These are phyloP conservation scores for Cicer pinnatifidum DNA, from an alignment of 306 rosid genomes.

Conservation along the genomic window DNA sequence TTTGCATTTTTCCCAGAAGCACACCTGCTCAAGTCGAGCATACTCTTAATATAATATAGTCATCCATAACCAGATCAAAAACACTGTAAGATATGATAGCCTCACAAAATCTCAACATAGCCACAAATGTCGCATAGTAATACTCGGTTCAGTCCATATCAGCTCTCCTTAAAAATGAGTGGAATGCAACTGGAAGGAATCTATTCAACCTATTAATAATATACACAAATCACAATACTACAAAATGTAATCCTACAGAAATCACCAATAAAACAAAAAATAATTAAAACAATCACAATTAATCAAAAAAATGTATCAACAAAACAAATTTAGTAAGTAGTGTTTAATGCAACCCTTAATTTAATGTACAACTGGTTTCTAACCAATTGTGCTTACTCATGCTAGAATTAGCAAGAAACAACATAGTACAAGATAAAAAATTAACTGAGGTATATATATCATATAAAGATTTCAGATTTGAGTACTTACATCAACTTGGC, in stretches of 20 bases:
- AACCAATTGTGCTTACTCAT: background rate
- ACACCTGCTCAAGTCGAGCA: constrained; percentile 2
- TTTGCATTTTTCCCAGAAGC: background rate
- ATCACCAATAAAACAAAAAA: background rate
- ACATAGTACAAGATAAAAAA: constrained; percentile 18
- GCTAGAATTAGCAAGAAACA: constrained; percentile 17
- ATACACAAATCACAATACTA: background rate
- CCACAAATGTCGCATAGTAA: constrained; percentile 24
- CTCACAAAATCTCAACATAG: constrained; percentile 24
- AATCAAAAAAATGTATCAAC: background rate
- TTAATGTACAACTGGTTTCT: background rate
- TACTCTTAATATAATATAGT: background rate
- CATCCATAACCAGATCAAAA: constrained; percentile 27
- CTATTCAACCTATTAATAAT: background rate
- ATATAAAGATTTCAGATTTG: background rate
- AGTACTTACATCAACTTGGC: constrained; percentile 82
- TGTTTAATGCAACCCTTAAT: background rate
- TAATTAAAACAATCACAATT: background rate
- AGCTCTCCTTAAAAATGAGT: constrained; percentile 17
- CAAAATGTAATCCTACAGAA: constrained; percentile 17
- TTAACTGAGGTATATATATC: background rate
- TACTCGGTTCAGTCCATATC: constrained; percentile 9
- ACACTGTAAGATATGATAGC: constrained; percentile 5
- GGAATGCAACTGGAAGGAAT: constrained; percentile 9
- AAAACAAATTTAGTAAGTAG: constrained; percentile 13